Conservation (phyloP, 495 filamentous ascomycete species). For the Xanthoparmelia taractica region DNA sequence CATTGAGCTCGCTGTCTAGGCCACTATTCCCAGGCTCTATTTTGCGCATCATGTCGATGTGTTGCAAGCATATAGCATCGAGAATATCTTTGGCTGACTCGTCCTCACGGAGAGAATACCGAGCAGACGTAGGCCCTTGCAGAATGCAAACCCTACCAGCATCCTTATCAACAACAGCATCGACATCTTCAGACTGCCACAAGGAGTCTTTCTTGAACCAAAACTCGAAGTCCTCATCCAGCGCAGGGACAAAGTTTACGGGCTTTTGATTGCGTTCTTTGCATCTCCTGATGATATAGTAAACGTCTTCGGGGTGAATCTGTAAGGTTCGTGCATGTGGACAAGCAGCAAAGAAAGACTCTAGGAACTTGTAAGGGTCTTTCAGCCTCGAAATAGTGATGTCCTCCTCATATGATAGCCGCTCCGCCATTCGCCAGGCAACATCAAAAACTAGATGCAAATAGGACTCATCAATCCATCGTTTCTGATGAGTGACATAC, state of each 20-base stretch:
- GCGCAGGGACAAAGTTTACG: slow-evolving; percentile 34
- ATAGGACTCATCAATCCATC: slow-evolving; percentile 38
- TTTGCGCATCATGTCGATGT: no score
- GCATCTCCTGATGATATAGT: slow-evolving; percentile 27
- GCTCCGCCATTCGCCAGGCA: no score
- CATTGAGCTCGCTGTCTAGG: not conserved
- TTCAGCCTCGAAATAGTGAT: no score
- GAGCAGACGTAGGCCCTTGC: slow-evolving; percentile 36
- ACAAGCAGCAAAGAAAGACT: no score
- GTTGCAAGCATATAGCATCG: not conserved
- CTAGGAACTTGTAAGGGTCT: no score
- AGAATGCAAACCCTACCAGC: slow-evolving; percentile 35
- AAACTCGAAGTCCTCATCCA: slow-evolving; percentile 38
- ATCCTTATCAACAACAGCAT: slow-evolving; percentile 35
- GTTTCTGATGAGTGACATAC: slow-evolving; percentile 32
- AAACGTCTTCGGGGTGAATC: no score
- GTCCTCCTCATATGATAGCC: no score
- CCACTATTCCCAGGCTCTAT: no score
- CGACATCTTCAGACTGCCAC: slow-evolving; percentile 40
- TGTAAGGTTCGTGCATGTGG: no score
- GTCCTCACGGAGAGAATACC: not conserved
- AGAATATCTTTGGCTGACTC: not conserved
- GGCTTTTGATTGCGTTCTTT: slow-evolving; percentile 32
- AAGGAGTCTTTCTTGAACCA: slow-evolving; percentile 43
- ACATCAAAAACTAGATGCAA: no score